These are phyloP conservation scores for Orbilia javanica DNA, from an alignment of 2,329 filamentous ascomycete species.

Conservation along the genomic window DNA sequence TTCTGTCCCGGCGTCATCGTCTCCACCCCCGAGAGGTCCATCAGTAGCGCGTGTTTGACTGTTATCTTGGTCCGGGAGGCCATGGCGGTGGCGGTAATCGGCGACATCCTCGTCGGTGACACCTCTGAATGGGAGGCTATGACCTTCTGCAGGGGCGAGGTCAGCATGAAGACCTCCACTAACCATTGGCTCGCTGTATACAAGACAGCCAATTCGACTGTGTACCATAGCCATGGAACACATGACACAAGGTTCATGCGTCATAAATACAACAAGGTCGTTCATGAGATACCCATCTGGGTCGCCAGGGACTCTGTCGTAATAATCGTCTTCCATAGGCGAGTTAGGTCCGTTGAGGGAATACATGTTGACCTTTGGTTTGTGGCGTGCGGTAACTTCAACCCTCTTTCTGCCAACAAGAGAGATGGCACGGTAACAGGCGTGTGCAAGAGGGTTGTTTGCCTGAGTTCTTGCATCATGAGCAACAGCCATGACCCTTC, in stretches of 20 bases:
- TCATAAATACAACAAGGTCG: constrained; percentile 91
- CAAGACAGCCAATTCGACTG: constrained; percentile 86
- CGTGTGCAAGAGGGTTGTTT: constrained; percentile 82
- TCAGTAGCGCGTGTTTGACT: constrained; percentile 10
- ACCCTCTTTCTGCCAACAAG: constrained; percentile 76
- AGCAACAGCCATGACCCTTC: constrained; percentile 76
- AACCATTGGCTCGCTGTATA: constrained; percentile 83
- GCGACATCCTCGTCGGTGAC: constrained; percentile 64
- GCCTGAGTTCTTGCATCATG: constrained; percentile 77
- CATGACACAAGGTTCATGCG: constrained; percentile 95
- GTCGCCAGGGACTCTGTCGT: constrained; percentile 40
- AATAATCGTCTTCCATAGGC: constrained; percentile 48
- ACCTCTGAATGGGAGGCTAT: constrained; percentile 62
- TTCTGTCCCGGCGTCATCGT: constrained; percentile 13
- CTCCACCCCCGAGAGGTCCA: constrained; percentile 11
- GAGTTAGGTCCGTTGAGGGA: constrained; percentile 50
- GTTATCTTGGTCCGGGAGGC: constrained; percentile 24
- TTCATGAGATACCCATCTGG: constrained; percentile 90
- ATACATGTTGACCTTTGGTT: constrained; percentile 41
- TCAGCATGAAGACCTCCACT: constrained; percentile 88
- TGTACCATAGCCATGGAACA: constrained; percentile 97
- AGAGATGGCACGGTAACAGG: constrained; percentile 81
- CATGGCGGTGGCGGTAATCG: constrained; percentile 60
- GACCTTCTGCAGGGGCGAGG: constrained; percentile 68
- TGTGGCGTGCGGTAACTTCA: constrained; percentile 58